phyloP scores from a whole-genome alignment of 164 flowering plant species.

The Stephania japonica region DNA sequence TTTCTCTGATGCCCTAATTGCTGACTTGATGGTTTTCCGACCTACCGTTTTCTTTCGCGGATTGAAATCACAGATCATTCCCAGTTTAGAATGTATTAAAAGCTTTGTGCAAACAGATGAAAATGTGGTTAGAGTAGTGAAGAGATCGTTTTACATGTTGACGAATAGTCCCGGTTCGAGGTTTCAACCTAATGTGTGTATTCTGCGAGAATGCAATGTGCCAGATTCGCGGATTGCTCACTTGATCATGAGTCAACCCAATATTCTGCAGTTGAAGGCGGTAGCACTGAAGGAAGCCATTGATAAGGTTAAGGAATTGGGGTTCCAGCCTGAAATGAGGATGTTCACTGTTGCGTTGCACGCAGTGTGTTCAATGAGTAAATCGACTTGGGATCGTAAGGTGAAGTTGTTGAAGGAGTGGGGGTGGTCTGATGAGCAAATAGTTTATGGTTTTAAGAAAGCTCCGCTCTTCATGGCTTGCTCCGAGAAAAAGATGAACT shows the following conservation, averaged over 20 bases:
- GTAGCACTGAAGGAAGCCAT: not conserved
- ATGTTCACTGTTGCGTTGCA: not conserved
- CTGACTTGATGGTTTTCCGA: not conserved
- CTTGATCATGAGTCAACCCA: not conserved
- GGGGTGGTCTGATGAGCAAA: not conserved
- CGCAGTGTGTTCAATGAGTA: not conserved
- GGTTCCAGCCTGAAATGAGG: not conserved
- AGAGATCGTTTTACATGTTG: not conserved
- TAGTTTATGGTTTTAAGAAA: not conserved
- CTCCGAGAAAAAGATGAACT: not conserved
- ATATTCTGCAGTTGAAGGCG: not conserved
- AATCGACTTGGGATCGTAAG: not conserved
- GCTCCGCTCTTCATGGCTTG: not conserved
- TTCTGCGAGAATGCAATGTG: no score
- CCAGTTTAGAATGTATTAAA: not conserved
- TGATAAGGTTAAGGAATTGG: not conserved
- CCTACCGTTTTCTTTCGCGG: not conserved
- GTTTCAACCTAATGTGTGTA: not conserved
- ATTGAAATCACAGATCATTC: not conserved
- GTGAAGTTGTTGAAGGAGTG: not conserved
- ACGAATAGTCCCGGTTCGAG: not conserved
- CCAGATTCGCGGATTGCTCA: not conserved
- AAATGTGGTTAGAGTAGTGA: not conserved
- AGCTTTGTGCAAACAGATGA: not conserved
- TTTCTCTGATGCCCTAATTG: not conserved